Evolutionary conservation across 2,329 filamentous ascomycete species (phyloP).

Genomic region (Kalaharituber pfeilii): DNA sequence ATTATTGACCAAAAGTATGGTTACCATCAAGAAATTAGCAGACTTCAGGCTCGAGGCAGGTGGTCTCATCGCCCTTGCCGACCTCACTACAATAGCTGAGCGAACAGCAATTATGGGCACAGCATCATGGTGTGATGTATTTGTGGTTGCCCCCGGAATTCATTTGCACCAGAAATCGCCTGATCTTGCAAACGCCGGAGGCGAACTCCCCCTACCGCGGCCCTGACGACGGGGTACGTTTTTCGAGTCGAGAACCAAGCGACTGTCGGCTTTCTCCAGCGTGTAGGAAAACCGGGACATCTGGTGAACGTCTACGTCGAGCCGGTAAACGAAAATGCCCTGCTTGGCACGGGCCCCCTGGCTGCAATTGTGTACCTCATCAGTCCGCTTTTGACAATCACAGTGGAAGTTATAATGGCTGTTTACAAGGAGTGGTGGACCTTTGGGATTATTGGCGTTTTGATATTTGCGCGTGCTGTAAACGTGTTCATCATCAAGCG

Average conservation of each 20-base stretch:
- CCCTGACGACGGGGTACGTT: constrained; percentile 31
- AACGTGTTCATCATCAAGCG: constrained; percentile 42
- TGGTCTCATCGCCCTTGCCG: constrained; percentile 42
- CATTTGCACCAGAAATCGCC: constrained; percentile 44
- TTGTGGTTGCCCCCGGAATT: constrained; percentile 42
- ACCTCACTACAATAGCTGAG: constrained; percentile 39
- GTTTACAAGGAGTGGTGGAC: constrained; percentile 38
- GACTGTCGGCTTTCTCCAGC: constrained; percentile 38
- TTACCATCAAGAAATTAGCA: neutral
- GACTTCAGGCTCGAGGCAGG: constrained; percentile 25
- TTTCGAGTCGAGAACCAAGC: constrained; percentile 32
- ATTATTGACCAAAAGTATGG: neutral
- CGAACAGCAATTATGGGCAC: constrained; percentile 41
- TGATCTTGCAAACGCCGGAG: constrained; percentile 28
- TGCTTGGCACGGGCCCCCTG: constrained; percentile 30
- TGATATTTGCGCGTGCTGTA: constrained; percentile 38
- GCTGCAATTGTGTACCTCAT: constrained; percentile 35
- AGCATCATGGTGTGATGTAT: constrained; percentile 38
- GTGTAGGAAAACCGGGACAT: constrained; percentile 39
- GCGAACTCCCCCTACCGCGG: constrained; percentile 30
- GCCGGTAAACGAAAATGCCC: constrained; percentile 28
- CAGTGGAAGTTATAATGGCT: constrained; percentile 31
- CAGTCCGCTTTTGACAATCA: constrained; percentile 33
- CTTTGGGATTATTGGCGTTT: constrained; percentile 31
- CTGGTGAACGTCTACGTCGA: constrained; percentile 42